Evolutionary conservation across 1,284 basidiomycete species (phyloP), one percentile per base, ranked within the genome.

Genomic region (Apiotrichum gamsii): DNA sequence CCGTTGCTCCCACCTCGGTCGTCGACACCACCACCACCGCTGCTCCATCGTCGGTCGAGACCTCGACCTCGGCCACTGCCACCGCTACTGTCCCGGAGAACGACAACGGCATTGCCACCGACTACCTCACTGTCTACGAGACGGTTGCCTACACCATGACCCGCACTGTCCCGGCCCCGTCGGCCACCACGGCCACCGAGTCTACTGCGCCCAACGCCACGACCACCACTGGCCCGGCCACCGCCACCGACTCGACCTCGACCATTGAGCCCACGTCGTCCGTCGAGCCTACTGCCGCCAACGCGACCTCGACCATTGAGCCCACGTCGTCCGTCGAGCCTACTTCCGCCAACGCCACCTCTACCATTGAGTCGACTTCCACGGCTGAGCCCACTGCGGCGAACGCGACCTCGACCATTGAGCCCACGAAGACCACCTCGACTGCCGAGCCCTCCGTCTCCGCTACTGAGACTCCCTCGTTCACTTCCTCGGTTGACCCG

Each of bases 51-150:
- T n/a, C n/a, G n/a, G n/a, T n/a, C n/a, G n/a, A n/a, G n/a, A 47
- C 35, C 34, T 28, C 13, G 13, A 37, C 43, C 14, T 35, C 42
- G 18, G 33, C 38, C 9, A 25, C 45, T 11, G 28, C 58, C 20
- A 33, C 50, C 23, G 33, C 39, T 3, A 49, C 62, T 8, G 56
- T 57, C 10, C 40, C 38, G 2, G 56, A 59, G 49, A 62, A 64
- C 51, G 67, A 65, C 14, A 52, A 60, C 43, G 67, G 65, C 23
- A 59, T 66, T 14, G 58, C 45, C 21, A 69, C 65, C 14, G 60
- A 57, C 33, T 62, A 52, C 43, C n/a, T 56, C 18, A 69, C 67
- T 10, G 36, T 39, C 33, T 61, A 52, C 51, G 58, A 58, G 20
- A 67, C 59, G 10, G 54, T 61, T 30, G 55, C 64, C 40, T 47